Conservation (phyloP, 306 rosid genomes). For the Cucumis hystrix region DNA sequence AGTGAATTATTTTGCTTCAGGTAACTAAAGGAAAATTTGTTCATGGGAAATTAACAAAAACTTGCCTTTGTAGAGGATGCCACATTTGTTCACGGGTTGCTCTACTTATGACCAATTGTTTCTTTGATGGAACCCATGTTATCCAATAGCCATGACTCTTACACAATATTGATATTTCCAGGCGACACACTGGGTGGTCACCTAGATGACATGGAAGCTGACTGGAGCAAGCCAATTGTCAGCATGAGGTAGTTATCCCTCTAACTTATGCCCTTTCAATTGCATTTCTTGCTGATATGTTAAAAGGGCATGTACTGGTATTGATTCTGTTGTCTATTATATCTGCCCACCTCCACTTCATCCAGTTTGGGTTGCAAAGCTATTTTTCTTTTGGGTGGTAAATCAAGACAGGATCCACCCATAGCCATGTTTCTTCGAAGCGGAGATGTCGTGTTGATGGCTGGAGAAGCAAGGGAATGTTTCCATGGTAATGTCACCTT, state of each 20-base stretch:
- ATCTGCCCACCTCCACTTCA: neutral
- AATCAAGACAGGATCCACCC: constrained; percentile 71
- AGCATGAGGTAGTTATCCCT: constrained; percentile 84
- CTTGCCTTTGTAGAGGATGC: too few relatives aligned
- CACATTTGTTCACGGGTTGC: too few relatives aligned
- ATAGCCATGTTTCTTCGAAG: constrained; percentile 87
- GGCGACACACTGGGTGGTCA: constrained; percentile 91
- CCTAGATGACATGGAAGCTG: constrained; percentile 96
- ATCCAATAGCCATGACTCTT: neutral
- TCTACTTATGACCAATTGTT: too few relatives aligned
- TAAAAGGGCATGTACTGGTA: too few relatives aligned
- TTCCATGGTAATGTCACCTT: constrained; percentile 52
- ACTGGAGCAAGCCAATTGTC: constrained; percentile 83
- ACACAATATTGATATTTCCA: neutral
- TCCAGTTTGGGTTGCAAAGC: constrained; percentile 92
- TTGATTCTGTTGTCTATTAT: neutral
- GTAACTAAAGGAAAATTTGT: constrained; percentile 17
- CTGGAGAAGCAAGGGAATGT: constrained; percentile 85
- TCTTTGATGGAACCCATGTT: too few relatives aligned
- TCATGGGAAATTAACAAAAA: too few relatives aligned
- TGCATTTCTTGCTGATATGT: neutral
- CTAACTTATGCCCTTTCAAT: neutral
- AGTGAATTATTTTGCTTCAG: constrained; percentile 76
- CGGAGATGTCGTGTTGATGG: constrained; percentile 95
- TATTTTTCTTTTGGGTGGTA: constrained; percentile 85